Evolutionary conservation across 2,329 filamentous ascomycete genomes (phyloP), one percentile per base, ranked within the genome.

Genomic region (Diaporthe batatas): DNA sequence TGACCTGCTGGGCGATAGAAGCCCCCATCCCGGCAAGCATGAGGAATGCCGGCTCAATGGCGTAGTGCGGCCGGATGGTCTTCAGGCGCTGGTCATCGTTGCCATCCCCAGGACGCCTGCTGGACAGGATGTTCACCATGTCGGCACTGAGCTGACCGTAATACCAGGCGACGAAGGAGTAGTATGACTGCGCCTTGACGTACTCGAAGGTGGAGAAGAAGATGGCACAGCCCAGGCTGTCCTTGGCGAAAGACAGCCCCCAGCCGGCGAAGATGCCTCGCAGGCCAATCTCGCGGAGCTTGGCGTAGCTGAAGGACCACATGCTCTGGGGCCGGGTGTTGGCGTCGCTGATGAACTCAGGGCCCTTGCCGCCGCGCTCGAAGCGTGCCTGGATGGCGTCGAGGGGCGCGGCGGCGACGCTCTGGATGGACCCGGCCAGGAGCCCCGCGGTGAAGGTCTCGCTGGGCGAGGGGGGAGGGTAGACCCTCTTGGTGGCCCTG

Each of bases 151-250:
- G 80, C 1, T 86, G 87, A 36, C 91, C 89, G 76, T 95, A 95
- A 79, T 91, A 93, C 84, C 89, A 91, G 18, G 87, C 89, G 42
- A 95, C 89, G 78, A 93, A 95, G 57, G 84, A 84, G 81, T 94
- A 94, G 82, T 93, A 93, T 16, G 87, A 86, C 79, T 95, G 93
- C 14, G 90, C 91, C 80, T 95, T 95, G 78, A 94, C 84, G 62
- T 90, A 93, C 82, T 95, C 93, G 75, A 95, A 95, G 0, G 89
- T 89, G 77, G 88, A 89, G 81, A 95, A 95, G 86, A 94, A 94
- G 23, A 93, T 81, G 47, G 91, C 92, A 69, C 88, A 90, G 16
- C 92, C 92, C 7, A 93, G 81, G 36, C 90, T 89, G 78, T 94
- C 92, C 77, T 94, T 94, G 55, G 91, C 78, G 53, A 94, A 87